Evolutionary conservation across 805 yeast species (phyloP).

Genomic region (Torulaspora indica): DNA sequence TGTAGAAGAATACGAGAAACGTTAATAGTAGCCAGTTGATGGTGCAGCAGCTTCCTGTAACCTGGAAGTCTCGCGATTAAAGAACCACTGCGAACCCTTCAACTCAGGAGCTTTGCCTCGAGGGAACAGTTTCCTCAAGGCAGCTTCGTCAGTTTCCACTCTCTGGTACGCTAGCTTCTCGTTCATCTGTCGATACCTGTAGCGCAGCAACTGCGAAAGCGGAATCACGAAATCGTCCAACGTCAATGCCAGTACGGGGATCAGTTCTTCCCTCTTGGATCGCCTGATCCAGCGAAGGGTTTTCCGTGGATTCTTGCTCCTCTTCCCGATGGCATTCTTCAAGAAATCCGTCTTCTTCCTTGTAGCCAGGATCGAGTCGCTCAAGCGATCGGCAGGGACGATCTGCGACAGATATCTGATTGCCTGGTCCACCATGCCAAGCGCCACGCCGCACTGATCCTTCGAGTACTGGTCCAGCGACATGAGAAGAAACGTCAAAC

Average conservation of each 20-base stretch:
- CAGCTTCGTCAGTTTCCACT: constrained; percentile 16
- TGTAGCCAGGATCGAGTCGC: constrained; percentile 13
- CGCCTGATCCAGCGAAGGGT: constrained; percentile 3
- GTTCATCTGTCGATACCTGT: constrained; percentile 30
- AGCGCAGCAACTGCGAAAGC: constrained; percentile 23
- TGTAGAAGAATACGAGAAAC: constrained; percentile 31
- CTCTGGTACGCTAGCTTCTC: constrained; percentile 29
- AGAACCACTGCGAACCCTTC: constrained; percentile 24
- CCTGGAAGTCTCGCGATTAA: constrained; percentile 12
- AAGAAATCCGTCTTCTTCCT: constrained; percentile 16
- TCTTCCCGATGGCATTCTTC: constrained; percentile 11
- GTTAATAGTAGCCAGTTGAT: constrained; percentile 10
- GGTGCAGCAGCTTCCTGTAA: constrained; percentile 7
- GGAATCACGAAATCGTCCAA: constrained; percentile 31
- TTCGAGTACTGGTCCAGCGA: constrained; percentile 30
- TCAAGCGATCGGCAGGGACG: constrained; percentile 17
- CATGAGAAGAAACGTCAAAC: constrained; percentile 24
- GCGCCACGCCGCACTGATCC: constrained; percentile 28
- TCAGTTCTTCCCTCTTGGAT: constrained; percentile 10
- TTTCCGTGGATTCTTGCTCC: not conserved
- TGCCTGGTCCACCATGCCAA: constrained; percentile 30
- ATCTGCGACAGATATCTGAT: constrained; percentile 18
- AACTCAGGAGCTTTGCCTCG: constrained; percentile 28
- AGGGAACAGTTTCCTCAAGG: constrained; percentile 22
- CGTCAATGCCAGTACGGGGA: constrained; percentile 26